These are phyloP conservation scores for Oryza coarctata DNA, from an alignment of 176 grass and related monocot genomes.

Conservation along the genomic window DNA sequence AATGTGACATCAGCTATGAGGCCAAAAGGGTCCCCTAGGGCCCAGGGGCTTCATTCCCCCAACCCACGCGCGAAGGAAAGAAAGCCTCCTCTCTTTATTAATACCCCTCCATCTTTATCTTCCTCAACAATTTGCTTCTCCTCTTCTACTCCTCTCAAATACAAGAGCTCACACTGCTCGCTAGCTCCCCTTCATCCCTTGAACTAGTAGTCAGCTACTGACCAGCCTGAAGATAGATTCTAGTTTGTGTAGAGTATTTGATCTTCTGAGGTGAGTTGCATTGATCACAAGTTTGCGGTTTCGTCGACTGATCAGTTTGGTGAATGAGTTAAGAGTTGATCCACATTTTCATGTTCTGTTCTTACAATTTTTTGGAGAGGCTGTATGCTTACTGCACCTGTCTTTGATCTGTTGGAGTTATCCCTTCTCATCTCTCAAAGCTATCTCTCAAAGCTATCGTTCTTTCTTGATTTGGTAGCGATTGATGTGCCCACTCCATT, in stretches of 20 bases:
- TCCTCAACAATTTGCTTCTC: slow-evolving; percentile 1
- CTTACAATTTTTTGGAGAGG: neutral
- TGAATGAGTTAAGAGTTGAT: neutral
- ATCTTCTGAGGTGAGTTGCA: slow-evolving; percentile 38
- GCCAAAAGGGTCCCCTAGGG: slow-evolving; percentile 28
- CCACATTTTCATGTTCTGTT: neutral
- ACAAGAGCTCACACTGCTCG: neutral
- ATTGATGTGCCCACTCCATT: neutral
- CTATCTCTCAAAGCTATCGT: no score
- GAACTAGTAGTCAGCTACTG: neutral
- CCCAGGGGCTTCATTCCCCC: slow-evolving; percentile 41
- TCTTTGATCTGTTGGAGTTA: neutral
- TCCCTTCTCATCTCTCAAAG: neutral
- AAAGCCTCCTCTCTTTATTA: slow-evolving; percentile 15
- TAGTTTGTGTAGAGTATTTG: neutral
- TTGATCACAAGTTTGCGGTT: neutral
- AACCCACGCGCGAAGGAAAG: slow-evolving; percentile 54
- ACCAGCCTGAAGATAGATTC: neutral
- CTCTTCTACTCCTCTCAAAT: neutral
- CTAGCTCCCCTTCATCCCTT: neutral
- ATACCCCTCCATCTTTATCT: slow-evolving; percentile 20
- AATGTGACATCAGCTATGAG: slow-evolving; percentile 40
- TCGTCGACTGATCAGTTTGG: neutral
- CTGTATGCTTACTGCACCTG: neutral
- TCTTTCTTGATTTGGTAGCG: neutral